Evolutionary conservation across 73 alveolate species (phyloP).

Genomic region (Paramecium primaurelia): DNA sequence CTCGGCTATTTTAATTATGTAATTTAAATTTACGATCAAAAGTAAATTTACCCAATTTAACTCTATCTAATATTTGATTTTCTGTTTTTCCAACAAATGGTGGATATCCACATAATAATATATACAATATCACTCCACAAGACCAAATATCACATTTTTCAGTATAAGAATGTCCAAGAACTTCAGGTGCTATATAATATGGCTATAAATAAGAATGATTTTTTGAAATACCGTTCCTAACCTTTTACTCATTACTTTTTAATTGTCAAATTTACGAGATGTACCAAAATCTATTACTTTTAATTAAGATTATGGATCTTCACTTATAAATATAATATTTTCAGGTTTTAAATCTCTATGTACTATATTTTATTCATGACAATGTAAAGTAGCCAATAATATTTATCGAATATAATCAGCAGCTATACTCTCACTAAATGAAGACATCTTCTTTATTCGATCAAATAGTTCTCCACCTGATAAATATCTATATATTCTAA

Average conservation of each 20-base stretch:
- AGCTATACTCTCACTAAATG: conserved; percentile 78
- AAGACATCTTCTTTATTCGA: conserved; percentile 62
- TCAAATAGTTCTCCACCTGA: conserved; percentile 86
- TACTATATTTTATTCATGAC: conserved; percentile 82
- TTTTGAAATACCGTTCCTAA: conserved; percentile 51
- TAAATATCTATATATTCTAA: conserved; percentile 1
- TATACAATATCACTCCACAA: conserved; percentile 70
- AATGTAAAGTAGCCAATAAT: conserved; percentile 74
- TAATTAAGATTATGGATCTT: conserved; percentile 61
- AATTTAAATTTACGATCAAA: conserved; percentile 24
- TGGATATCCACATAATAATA: conserved; percentile 65
- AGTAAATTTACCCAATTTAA: conserved; percentile 48
- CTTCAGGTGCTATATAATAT: conserved; percentile 72
- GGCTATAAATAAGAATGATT: background rate
- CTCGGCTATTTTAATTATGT: conserved; percentile 4
- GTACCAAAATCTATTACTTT: conserved; percentile 96
- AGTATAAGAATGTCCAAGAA: conserved; percentile 54
- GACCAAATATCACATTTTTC: conserved; percentile 79
- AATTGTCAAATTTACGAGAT: conserved; percentile 56
- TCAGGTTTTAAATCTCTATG: conserved; percentile 95
- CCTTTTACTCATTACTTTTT: conserved; percentile 54
- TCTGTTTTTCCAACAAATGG: conserved; percentile 69
- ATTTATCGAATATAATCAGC: conserved; percentile 80
- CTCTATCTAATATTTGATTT: conserved; percentile 62
- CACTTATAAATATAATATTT: conserved; percentile 79